Percentiles rank a stretch among this genome's conserved stretches.
Conservation (phyloP, 768 basidiomycete species). For the Mycena vulgaris region DNA sequence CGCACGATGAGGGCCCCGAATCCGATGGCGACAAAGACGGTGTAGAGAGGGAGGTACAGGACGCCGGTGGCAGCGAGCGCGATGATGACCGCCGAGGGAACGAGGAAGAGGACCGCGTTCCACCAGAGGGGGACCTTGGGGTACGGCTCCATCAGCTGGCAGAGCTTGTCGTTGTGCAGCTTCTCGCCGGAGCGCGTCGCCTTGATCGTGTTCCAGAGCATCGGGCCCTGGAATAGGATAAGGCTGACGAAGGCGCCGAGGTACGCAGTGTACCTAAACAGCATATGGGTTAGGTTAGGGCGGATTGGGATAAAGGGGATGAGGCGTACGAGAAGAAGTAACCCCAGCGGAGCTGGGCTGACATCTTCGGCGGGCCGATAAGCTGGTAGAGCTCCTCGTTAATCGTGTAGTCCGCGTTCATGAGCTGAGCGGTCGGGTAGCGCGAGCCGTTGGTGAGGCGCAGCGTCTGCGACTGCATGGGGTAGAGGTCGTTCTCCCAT, state of each 20-base stretch:
- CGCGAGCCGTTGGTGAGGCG: conserved; percentile 36
- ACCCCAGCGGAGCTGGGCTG: conserved; percentile 43
- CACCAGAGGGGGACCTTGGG: conserved; percentile 45
- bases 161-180: conserved; percentile 40
- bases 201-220: conserved; percentile 36
- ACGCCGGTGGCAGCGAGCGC: conserved; percentile 41
- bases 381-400: conserved; percentile 37
- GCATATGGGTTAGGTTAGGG: not conserved
- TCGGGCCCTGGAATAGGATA: conserved; percentile 43
- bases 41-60: conserved; percentile 44
- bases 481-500: conserved; percentile 42
- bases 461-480: conserved; percentile 40
- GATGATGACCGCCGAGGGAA: conserved; percentile 36
- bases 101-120: conserved; percentile 40
- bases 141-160: conserved; percentile 43
- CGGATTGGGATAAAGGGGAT: not conserved
- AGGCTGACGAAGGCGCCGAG: conserved; percentile 42
- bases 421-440: conserved; percentile 40
- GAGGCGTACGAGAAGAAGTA: conserved; percentile 24
- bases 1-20: conserved; percentile 42
- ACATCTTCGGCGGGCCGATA: conserved; percentile 44
- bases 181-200: conserved; percentile 6
- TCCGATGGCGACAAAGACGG: conserved; percentile 42
- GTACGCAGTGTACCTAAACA: conserved; percentile 41
- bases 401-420: conserved; percentile 39